Evolutionary conservation across 2,329 filamentous ascomycete genomes (phyloP).

Genomic region (Aspergillus sp.): DNA sequence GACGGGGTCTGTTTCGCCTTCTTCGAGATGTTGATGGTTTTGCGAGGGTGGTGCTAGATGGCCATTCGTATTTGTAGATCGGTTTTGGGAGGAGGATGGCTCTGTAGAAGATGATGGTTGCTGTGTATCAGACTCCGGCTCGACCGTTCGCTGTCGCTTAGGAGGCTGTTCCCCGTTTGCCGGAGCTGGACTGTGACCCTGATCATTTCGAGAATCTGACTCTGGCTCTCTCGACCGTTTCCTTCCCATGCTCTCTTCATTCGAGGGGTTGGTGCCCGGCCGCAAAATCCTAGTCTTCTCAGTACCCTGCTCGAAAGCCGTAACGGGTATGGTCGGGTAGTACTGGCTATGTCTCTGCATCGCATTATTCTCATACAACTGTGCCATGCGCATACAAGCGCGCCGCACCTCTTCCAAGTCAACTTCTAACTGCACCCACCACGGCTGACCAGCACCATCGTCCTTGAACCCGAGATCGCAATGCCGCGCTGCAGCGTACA

Average conservation of each 20-base stretch:
- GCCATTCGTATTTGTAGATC: constrained; percentile 13
- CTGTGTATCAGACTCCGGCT: constrained; percentile 9
- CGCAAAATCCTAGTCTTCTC: constrained; percentile 33
- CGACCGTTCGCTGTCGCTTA: constrained; percentile 30
- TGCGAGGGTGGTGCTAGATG: constrained; percentile 10
- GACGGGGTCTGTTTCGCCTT: constrained; percentile 21
- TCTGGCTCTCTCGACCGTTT: constrained; percentile 37
- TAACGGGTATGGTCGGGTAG: constrained; percentile 33
- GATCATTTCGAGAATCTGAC: constrained; percentile 7
- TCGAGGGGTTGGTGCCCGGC: constrained; percentile 15
- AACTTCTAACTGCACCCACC: constrained; percentile 78
- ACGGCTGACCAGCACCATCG: constrained; percentile 67
- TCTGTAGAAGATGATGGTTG: background rate
- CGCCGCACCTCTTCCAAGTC: constrained; percentile 62
- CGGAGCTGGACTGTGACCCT: constrained; percentile 5
- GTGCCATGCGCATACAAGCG: constrained; percentile 70
- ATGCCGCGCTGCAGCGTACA: constrained; percentile 79
- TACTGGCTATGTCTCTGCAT: constrained; percentile 38
- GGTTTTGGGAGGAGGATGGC: constrained; percentile 9
- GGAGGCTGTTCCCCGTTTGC: constrained; percentile 18
- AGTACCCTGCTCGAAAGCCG: constrained; percentile 25
- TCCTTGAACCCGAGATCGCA: constrained; percentile 65
- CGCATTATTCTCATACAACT: constrained; percentile 41
- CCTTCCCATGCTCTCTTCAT: constrained; percentile 21
- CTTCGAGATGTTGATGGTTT: constrained; percentile 10